These are phyloP conservation scores for Fallopia convolvulus DNA, from an alignment of 148 eudicot species.

Conservation along the genomic window DNA sequence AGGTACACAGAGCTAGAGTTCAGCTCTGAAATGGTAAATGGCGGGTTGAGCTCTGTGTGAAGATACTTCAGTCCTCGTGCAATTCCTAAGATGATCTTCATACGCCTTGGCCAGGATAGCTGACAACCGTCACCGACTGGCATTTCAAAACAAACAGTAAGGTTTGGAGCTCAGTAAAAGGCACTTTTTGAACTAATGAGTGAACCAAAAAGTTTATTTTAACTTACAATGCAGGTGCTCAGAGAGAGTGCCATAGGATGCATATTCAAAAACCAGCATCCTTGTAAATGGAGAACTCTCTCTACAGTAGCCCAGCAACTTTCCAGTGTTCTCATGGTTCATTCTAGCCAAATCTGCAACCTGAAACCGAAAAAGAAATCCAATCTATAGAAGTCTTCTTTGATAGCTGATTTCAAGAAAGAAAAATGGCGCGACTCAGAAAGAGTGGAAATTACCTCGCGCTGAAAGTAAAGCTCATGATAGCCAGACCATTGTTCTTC, in stretches of 20 bases:
- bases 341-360: constrained; percentile 91
- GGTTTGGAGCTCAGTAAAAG: not conserved
- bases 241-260: constrained; percentile 85
- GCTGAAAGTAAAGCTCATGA: constrained; percentile 86
- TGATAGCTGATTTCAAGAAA: not conserved
- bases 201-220: not conserved
- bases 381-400: not conserved
- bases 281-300: constrained; percentile 81
- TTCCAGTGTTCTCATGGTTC: constrained; percentile 74
- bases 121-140: constrained; percentile 92
- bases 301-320: constrained; percentile 78
- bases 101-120: constrained; percentile 87
- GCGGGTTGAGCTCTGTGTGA: constrained; percentile 84
- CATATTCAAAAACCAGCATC: constrained; percentile 84
- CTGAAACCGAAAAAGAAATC: constrained; percentile 25
- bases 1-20: constrained; percentile 93
- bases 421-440: not conserved
- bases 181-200: too few relatives aligned
- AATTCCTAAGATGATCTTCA: constrained; percentile 81
- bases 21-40: constrained; percentile 75
- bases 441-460: constrained; percentile 46
- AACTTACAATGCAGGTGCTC: constrained; percentile 95
- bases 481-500: constrained; percentile 90
- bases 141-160: constrained; percentile 2
- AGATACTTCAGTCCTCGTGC: constrained; percentile 82